These are phyloP conservation scores for Trametes gibbosa DNA, from an alignment of 768 basidiomycete genomes.

Conservation along the genomic window DNA sequence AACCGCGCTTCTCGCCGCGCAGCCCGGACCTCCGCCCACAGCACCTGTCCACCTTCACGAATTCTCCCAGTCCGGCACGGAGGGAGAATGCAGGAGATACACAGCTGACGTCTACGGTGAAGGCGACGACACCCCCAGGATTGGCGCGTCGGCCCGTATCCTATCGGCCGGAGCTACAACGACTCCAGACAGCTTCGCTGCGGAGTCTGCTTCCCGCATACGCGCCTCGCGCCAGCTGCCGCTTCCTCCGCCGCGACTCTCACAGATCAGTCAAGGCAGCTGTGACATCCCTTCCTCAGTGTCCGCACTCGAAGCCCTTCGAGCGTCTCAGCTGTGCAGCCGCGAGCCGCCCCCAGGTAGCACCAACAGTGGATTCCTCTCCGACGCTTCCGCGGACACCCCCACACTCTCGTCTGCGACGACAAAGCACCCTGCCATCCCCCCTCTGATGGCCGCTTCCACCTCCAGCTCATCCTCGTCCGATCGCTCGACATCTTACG, in stretches of 20 bases:
- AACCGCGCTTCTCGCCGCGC: not conserved
- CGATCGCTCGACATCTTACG: not conserved
- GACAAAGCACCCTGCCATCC: not conserved
- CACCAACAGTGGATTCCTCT: not conserved
- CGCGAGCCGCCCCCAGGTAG: not conserved
- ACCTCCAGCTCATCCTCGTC: not conserved
- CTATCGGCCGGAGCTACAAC: not conserved
- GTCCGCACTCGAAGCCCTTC: slow-evolving; percentile 10
- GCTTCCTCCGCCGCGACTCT: slow-evolving; percentile 3
- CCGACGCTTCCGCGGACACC: not conserved
- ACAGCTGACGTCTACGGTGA: not conserved
- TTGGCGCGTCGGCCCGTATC: not conserved
- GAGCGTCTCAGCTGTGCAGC: not conserved
- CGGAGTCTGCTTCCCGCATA: not conserved
- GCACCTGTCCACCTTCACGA: not conserved
- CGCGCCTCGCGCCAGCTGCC: slow-evolving; percentile 10
- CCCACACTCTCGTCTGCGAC: not conserved
- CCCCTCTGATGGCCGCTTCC: not conserved
- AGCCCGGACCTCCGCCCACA: not conserved
- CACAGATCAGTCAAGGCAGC: not conserved
- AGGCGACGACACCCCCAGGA: slow-evolving; percentile 17
- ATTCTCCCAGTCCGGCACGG: not conserved
- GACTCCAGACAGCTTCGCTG: not conserved
- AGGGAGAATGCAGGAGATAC: not conserved
- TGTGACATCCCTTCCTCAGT: slow-evolving; percentile 1